A percentile compares a stretch with the other conserved stretches of the same genome.
phyloP scores from a whole-genome alignment of 2,329 filamentous ascomycete genomes.

The Fusarium annulatum region DNA sequence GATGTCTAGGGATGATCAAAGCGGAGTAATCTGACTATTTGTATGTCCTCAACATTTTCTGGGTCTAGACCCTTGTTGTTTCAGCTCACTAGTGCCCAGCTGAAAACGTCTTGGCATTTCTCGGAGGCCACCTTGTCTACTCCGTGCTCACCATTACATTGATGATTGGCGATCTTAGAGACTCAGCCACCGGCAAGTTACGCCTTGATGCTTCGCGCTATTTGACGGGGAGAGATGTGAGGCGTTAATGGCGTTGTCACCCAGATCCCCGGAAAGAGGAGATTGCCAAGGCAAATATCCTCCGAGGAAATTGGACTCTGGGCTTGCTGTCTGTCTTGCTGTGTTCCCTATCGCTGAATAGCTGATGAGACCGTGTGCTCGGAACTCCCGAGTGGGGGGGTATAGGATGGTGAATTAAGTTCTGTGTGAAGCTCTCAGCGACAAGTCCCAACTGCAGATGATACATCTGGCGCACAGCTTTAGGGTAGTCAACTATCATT shows the following conservation, averaged over 20 bases:
- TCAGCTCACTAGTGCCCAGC: neutral
- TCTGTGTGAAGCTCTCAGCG: neutral
- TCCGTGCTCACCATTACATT: no score
- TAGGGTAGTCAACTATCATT: neutral
- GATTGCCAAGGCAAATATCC: no score
- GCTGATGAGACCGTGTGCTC: neutral
- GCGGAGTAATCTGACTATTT: conserved; percentile 4
- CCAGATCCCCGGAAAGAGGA: neutral
- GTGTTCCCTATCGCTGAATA: neutral
- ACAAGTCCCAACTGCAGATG: neutral
- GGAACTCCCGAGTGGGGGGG: accelerated
- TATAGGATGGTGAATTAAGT: neutral
- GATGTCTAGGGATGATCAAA: neutral
- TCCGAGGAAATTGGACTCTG: accelerated
- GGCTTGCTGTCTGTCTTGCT: accelerated
- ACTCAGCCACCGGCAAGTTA: neutral
- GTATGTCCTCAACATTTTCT: neutral
- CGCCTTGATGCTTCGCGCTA: no score
- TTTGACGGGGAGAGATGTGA: neutral
- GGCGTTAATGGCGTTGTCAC: neutral
- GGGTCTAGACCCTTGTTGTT: neutral
- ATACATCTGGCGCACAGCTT: neutral
- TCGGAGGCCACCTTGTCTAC: neutral
- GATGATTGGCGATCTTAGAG: neutral
- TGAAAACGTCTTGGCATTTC: neutral